Conservation (phyloP, 495 filamentous ascomycete species). For the Daldinia loculata region DNA sequence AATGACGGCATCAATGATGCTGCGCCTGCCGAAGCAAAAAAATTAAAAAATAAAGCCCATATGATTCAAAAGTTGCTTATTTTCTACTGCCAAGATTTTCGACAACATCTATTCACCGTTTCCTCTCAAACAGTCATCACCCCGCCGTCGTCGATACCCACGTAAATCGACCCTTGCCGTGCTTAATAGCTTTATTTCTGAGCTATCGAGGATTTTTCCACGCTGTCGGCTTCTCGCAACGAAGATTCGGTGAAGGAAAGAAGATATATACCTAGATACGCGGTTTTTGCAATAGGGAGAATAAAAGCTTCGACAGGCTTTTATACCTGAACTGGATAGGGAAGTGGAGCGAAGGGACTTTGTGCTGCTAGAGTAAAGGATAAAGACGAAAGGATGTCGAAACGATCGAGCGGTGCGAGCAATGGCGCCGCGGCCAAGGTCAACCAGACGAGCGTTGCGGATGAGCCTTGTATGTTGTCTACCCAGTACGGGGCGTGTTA, state of each 20-base stretch:
- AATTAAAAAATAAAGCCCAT: conserved; percentile 13
- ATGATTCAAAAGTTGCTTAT: not conserved
- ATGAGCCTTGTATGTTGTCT: conserved; percentile 45
- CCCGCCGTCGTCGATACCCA: not conserved
- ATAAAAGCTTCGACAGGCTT: not conserved
- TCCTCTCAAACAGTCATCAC: not conserved
- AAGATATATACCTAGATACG: not conserved
- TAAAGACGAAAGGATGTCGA: conserved; percentile 53
- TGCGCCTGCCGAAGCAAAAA: conserved; percentile 31
- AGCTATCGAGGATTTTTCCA: not conserved
- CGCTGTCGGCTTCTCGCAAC: not conserved
- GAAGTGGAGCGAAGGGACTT: not conserved
- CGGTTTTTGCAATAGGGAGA: not conserved
- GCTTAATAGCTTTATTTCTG: not conserved
- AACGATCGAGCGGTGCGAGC: conserved; percentile 54
- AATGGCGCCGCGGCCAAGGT: conserved; percentile 52
- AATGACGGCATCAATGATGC: conserved; percentile 44
- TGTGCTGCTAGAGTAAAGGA: not conserved
- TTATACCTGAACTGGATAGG: not conserved
- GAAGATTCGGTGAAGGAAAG: not conserved
- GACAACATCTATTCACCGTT: not conserved
- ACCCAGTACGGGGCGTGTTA: not conserved
- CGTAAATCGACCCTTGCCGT: not conserved
- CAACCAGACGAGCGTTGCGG: conserved; percentile 28
- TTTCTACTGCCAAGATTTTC: not conserved